Percentiles rank a stretch among this genome's conserved stretches.
phyloP scores from a whole-genome alignment of 768 basidiomycete genomes.

The Termitomyces sp. region DNA sequence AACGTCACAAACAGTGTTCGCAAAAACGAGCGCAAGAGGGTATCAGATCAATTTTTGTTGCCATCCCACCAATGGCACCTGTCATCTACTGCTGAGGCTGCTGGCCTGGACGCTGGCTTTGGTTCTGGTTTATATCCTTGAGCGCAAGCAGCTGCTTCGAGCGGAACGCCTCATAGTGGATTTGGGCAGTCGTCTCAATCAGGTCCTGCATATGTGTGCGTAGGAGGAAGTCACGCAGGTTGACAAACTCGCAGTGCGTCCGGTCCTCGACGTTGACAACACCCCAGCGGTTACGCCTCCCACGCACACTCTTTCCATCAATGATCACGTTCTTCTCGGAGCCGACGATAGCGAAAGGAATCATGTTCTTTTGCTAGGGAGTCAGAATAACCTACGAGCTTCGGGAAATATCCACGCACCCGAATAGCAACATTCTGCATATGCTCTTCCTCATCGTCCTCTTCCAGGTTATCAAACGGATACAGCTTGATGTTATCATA shows the following conservation, averaged over 20 bases:
- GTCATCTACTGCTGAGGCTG: conserved; percentile 12
- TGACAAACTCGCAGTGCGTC: conserved; percentile 96
- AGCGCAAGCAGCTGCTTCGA: conserved; percentile 96
- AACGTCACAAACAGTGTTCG: conserved; percentile 12
- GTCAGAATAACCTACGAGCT: not conserved
- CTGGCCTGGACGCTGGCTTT: conserved; percentile 47
- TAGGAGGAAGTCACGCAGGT: conserved; percentile 95
- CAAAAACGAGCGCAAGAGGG: conserved; percentile 13
- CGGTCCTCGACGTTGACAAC: conserved; percentile 98
- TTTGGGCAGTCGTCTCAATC: conserved; percentile 98
- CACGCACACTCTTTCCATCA: conserved; percentile 91
- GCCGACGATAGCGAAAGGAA: conserved; percentile 97
- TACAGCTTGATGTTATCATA: conserved; percentile 93
- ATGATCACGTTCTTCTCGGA: conserved; percentile 94
- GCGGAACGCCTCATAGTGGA: conserved; percentile 99
- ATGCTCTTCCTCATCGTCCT: conserved; percentile 89
- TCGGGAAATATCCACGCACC: conserved; percentile 36
- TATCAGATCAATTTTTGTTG: conserved; percentile 15
- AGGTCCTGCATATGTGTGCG: conserved; percentile 93
- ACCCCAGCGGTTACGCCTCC: conserved; percentile 97
- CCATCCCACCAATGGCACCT: not conserved
- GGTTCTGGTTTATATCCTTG: conserved; percentile 58
- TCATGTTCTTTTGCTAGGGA: conserved; percentile 60
- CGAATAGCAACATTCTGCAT: conserved; percentile 86
- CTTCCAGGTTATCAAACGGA: conserved; percentile 89